A percentile compares a stretch with the other conserved stretches of the same genome.
Conservation (phyloP, 108 stramenopile species). For the Fistulifera pelliculosa region DNA sequence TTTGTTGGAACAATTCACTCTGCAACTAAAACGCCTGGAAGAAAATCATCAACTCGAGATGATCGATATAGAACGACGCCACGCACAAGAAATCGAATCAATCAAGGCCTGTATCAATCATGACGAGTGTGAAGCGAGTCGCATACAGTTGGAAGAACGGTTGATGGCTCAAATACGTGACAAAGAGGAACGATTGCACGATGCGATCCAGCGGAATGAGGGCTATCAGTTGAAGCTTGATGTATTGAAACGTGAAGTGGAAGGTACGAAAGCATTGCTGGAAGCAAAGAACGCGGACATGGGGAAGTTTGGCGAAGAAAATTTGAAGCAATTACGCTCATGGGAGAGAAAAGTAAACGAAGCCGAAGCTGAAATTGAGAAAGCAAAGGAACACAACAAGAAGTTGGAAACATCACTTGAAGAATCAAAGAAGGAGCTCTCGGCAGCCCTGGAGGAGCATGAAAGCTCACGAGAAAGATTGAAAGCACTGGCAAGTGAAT, state of each 20-base stretch:
- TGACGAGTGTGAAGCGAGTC: conserved; percentile 34
- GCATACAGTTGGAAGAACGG: conserved; percentile 24
- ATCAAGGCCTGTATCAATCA: conserved; percentile 27
- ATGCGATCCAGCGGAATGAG: conserved; percentile 33
- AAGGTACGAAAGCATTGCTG: conserved; percentile 42
- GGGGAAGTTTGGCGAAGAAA: conserved; percentile 1
- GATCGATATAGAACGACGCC: conserved; percentile 32
- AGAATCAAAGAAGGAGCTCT: conserved; percentile 39
- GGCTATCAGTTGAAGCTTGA: conserved; percentile 38
- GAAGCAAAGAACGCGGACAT: conserved; percentile 5
- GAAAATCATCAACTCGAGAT: conserved; percentile 62
- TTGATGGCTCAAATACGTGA: conserved; percentile 11
- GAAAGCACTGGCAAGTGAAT: conserved; percentile 67
- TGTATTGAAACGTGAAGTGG: conserved; percentile 48
- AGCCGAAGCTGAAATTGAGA: not conserved
- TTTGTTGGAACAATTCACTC: conserved; percentile 57
- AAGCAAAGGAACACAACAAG: not conserved
- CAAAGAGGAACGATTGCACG: conserved; percentile 8
- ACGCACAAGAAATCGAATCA: conserved; percentile 31
- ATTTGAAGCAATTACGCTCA: conserved; percentile 8
- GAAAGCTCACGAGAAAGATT: conserved; percentile 60
- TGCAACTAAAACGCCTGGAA: conserved; percentile 68
- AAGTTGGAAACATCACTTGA: conserved; percentile 17
- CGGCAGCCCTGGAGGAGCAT: conserved; percentile 41
- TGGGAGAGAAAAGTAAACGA: conserved; percentile 16